A percentile compares a stretch with the other conserved stretches of the same genome.
Evolutionary conservation across 176 grass and related monocot genomes (phyloP).

Genomic region (Carex cristatella): DNA sequence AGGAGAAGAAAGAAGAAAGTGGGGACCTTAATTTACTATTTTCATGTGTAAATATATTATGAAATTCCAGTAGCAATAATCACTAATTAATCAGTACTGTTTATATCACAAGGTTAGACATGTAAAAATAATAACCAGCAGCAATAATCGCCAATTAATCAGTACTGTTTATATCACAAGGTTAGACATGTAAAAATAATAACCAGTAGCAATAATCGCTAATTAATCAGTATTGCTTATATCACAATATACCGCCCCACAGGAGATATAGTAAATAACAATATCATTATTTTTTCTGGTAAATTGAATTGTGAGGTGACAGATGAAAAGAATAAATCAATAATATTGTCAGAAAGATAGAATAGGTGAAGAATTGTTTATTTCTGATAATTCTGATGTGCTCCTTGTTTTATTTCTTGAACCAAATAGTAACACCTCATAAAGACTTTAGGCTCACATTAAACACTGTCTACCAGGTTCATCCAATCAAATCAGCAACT

Average conservation of each 20-base stretch:
- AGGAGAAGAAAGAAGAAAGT: neutral
- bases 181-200: neutral
- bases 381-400: neutral
- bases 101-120: neutral
- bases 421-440: neutral
- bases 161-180: neutral
- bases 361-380: neutral
- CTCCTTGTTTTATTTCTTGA: neutral
- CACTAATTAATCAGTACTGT: no score
- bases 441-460: neutral
- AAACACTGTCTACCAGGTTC: slow-evolving; percentile 10
- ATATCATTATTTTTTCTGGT: neutral
- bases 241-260: neutral
- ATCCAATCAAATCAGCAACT: neutral
- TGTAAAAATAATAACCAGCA: neutral
- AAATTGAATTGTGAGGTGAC: neutral
- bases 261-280: no score
- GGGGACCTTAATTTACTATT: neutral
- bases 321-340: neutral
- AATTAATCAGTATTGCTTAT: neutral
- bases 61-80: neutral
- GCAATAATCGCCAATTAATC: neutral
- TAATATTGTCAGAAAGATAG: neutral
- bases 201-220: neutral
- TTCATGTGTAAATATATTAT: neutral